Percentiles rank a stretch among this genome's conserved stretches.
phyloP scores from a whole-genome alignment of 2,329 filamentous ascomycete genomes.

The Aspergillus floridensis region DNA sequence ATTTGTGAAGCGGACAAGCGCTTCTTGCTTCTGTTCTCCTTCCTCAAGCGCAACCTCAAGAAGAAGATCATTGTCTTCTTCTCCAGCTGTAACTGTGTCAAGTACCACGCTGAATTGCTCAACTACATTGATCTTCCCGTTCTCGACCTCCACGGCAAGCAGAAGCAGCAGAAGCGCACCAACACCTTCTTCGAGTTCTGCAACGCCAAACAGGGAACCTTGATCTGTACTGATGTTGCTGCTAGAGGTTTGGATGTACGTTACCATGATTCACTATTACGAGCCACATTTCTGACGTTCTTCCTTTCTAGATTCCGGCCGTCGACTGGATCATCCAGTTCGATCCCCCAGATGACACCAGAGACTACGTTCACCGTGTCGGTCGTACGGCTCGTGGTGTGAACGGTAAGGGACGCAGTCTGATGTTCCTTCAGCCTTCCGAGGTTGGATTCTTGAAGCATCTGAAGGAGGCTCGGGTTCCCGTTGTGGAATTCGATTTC shows the following conservation, averaged over 20 bases:
- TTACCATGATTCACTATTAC: conserved; percentile 10
- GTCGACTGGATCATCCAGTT: conserved; percentile 98
- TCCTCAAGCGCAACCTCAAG: conserved; percentile 85
- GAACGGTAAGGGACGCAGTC: conserved; percentile 77
- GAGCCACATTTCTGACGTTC: conserved; percentile 19
- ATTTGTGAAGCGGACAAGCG: conserved; percentile 90
- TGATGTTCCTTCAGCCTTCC: conserved; percentile 89
- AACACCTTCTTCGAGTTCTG: conserved; percentile 98
- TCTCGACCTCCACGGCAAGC: conserved; percentile 84
- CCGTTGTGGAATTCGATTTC: conserved; percentile 94
- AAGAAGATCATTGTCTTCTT: conserved; percentile 99
- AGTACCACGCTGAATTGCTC: conserved; percentile 91
- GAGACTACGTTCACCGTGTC: conserved; percentile 93
- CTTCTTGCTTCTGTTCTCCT: conserved; percentile 90
- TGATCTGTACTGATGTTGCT: conserved; percentile 96
- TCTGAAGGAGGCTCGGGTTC: conserved; percentile 85
- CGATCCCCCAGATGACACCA: conserved; percentile 86
- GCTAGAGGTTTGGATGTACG: conserved; percentile 84
- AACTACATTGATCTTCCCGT: conserved; percentile 97
- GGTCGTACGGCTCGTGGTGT: conserved; percentile 87
- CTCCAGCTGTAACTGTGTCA: conserved; percentile 86
- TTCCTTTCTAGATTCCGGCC: conserved; percentile 65
- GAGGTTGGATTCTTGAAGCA: conserved; percentile 92
- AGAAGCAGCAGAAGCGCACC: conserved; percentile 98
- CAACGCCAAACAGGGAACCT: conserved; percentile 76